Percentiles rank a stretch among this genome's conserved stretches.
phyloP scores from a whole-genome alignment of 345 rosid species.

The Euclidium syriacum region DNA sequence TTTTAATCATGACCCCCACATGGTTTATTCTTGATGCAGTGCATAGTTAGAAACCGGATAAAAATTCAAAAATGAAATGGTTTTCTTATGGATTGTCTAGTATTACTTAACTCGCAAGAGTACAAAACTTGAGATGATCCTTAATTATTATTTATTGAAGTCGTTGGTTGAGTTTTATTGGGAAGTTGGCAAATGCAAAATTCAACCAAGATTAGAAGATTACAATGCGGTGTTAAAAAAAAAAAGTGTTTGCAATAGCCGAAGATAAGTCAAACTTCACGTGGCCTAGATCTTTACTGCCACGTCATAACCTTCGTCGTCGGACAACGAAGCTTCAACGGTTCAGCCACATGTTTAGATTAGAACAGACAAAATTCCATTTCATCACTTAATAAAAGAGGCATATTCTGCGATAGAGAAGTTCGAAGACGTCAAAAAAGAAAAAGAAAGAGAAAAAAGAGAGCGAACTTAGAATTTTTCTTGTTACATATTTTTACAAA shows the following conservation, averaged over 20 bases:
- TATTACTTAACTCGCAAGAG: neutral
- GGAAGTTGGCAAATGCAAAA: conserved; percentile 7
- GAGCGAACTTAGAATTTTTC: too few species aligned
- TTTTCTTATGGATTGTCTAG: too few species aligned
- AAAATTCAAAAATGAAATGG: neutral
- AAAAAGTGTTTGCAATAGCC: too few species aligned
- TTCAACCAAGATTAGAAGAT: neutral
- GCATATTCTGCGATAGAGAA: too few species aligned
- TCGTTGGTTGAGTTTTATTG: neutral
- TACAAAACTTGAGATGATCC: neutral
- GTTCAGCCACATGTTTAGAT: conserved; percentile 21
- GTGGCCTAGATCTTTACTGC: conserved; percentile 18
- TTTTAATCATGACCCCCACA: too few species aligned
- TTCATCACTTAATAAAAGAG: neutral
- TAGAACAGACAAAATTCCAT: conserved; percentile 20
- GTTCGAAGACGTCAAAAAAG: too few species aligned
- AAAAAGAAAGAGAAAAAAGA: too few species aligned
- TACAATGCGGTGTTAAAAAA: too few species aligned
- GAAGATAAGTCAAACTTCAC: conserved; percentile 22
- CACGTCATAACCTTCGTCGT: neutral
- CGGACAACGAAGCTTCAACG: conserved; percentile 29
- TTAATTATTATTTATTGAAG: neutral
- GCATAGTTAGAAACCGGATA: neutral
- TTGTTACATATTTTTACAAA: too few species aligned
- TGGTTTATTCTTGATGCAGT: neutral